phyloP scores from a whole-genome alignment of 305 asterid genomes.

The Fraxinus sp. region DNA sequence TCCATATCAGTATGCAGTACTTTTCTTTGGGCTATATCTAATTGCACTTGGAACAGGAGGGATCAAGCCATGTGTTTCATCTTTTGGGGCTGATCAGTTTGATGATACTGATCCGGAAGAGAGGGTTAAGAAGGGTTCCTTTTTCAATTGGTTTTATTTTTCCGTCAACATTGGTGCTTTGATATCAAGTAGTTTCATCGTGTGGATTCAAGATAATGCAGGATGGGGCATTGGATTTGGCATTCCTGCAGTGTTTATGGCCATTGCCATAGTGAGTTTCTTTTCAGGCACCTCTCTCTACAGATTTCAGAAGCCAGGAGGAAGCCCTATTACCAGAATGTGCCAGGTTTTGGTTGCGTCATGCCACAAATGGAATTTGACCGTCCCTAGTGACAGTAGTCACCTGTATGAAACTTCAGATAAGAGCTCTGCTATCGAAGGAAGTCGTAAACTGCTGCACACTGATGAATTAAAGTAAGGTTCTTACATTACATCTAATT shows the following conservation, averaged over 20 bases:
- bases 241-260: conserved; percentile 83
- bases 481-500: conserved; percentile 3
- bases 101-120: conserved; percentile 86
- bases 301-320: conserved; percentile 96
- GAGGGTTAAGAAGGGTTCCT: conserved; percentile 89
- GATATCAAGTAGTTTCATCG: conserved; percentile 78
- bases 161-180: conserved; percentile 86
- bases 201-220: conserved; percentile 93
- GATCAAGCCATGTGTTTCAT: conserved; percentile 93
- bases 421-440: conserved; percentile 80
- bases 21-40: conserved; percentile 78
- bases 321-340: conserved; percentile 94
- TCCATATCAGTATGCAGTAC: conserved; percentile 68
- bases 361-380: conserved; percentile 61
- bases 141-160: conserved; percentile 94
- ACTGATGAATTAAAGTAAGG: conserved; percentile 71
- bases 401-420: conserved; percentile 76
- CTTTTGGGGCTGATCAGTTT: conserved; percentile 97
- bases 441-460: conserved; percentile 87
- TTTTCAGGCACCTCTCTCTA: conserved; percentile 77
- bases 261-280: conserved; percentile 74
- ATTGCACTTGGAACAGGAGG: conserved; percentile 97
- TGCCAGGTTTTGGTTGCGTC: conserved; percentile 88
- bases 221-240: conserved; percentile 99
- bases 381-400: conserved; percentile 58